Percentiles rank a stretch among this genome's conserved stretches.
Evolutionary conservation across 306 rosid species (phyloP).

Genomic region (Canavalia gladiata): DNA sequence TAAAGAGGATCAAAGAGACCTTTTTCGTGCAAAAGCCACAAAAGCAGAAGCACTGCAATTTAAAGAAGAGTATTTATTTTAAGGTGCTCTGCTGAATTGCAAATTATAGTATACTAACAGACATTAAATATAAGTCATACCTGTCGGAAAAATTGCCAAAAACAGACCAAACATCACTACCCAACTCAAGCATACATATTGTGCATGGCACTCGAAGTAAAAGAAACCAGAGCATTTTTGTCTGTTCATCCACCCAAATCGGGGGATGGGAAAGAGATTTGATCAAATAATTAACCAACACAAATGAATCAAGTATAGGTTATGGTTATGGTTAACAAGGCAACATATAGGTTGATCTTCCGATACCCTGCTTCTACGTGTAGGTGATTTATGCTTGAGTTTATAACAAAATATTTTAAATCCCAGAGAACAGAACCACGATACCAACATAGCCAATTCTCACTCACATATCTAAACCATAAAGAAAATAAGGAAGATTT

Average conservation of each 20-base stretch:
- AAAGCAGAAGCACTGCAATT: constrained; percentile 71
- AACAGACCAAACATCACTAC: constrained; percentile 76
- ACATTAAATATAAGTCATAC: constrained; percentile 53
- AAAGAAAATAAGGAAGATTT: not conserved
- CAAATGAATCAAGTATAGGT: constrained; percentile 19
- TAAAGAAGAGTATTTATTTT: constrained; percentile 43
- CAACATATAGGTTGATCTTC: not conserved
- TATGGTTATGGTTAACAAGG: constrained; percentile 4
- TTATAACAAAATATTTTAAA: constrained; percentile 21
- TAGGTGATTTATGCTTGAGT: not conserved
- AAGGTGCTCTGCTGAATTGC: constrained; percentile 11
- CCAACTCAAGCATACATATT: constrained; percentile 93
- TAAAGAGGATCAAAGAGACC: constrained; percentile 92
- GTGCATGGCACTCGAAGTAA: constrained; percentile 90
- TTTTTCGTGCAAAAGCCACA: constrained; percentile 86
- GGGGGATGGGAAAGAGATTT: not conserved
- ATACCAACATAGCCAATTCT: not conserved
- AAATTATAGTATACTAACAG: not conserved
- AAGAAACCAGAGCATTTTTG: constrained; percentile 81
- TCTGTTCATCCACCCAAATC: constrained; percentile 55
- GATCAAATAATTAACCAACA: constrained; percentile 33
- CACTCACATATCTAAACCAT: not conserved
- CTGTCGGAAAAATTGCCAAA: constrained; percentile 81
- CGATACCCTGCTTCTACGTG: constrained; percentile 10
- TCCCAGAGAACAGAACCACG: not conserved